These are phyloP conservation scores for Adansonia digitata DNA, from an alignment of 345 rosid genomes.

Conservation along the genomic window DNA sequence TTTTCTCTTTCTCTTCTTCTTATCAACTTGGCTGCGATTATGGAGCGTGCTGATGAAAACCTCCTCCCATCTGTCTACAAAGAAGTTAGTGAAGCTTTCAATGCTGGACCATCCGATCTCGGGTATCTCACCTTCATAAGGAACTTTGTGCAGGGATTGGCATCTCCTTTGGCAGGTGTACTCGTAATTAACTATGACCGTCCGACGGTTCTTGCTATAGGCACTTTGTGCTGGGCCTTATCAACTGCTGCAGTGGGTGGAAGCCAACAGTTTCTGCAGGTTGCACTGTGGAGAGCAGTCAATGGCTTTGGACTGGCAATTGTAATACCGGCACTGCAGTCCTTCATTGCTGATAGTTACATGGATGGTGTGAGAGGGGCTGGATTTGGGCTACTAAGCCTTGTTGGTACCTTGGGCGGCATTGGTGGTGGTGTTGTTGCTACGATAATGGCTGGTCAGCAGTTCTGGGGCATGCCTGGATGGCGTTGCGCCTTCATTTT, in stretches of 20 bases:
- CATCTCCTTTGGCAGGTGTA: constrained; percentile 87
- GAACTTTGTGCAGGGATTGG: constrained; percentile 82
- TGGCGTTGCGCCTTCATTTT: constrained; percentile 90
- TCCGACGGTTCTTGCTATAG: constrained; percentile 77
- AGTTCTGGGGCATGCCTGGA: constrained; percentile 64
- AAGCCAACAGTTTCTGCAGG: constrained; percentile 65
- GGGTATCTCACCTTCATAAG: constrained; percentile 91
- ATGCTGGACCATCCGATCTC: constrained; percentile 83
- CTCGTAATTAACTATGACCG: constrained; percentile 75
- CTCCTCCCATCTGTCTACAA: constrained; percentile 86
- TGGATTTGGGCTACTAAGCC: constrained; percentile 75
- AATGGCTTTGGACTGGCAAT: constrained; percentile 92
- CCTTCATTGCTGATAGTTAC: constrained; percentile 96
- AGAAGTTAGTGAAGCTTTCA: constrained; percentile 96
- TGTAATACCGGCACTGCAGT: constrained; percentile 93
- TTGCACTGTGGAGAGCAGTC: constrained; percentile 87
- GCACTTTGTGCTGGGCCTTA: constrained; percentile 86
- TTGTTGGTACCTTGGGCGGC: constrained; percentile 79
- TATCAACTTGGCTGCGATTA: constrained; percentile 85
- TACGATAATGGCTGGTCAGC: constrained; percentile 82
- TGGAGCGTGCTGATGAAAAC: constrained; percentile 96
- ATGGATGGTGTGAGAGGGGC: constrained; percentile 74
- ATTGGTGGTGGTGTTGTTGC: constrained; percentile 95
- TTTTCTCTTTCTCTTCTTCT: constrained; percentile 74
- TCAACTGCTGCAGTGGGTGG: constrained; percentile 93